phyloP scores from a whole-genome alignment of 192 early-diverging fungal species.

The Podila clonocystis region DNA sequence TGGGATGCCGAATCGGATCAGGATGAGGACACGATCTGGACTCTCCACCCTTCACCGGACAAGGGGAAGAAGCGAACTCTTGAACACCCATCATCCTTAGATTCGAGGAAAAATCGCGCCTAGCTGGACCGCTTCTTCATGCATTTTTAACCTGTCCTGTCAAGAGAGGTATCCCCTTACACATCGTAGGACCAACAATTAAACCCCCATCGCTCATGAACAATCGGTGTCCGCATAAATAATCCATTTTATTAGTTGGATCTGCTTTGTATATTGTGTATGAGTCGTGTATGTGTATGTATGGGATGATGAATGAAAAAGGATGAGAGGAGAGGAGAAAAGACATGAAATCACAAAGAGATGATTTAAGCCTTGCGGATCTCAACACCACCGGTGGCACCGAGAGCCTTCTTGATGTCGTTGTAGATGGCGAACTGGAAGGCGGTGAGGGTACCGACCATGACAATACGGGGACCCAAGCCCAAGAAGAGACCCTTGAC shows the following conservation, averaged over 20 bases:
- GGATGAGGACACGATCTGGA: no score
- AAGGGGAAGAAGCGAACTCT: no score
- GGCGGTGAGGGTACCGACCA: conserved; percentile 74
- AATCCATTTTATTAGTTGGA: background rate
- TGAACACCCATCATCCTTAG: no score
- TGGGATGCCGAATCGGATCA: no score
- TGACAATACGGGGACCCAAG: conserved; percentile 74
- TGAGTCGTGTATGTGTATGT: conserved; percentile 2
- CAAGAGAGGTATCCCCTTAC: no score
- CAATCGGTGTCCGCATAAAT: no score
- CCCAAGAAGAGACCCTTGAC: conserved; percentile 69
- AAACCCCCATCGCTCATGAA: no score
- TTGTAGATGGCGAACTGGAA: conserved; percentile 75
- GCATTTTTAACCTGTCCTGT: no score
- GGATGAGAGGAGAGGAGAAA: conserved; percentile 3
- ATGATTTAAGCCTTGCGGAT: conserved; percentile 37
- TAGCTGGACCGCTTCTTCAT: no score
- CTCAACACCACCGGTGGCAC: conserved; percentile 68
- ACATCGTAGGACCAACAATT: no score
- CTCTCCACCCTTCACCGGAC: no score
- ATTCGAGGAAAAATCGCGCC: no score
- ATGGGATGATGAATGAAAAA: conserved; percentile 17
- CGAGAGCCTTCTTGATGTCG: conserved; percentile 69
- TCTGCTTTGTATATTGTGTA: background rate
- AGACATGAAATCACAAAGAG: background rate